A percentile compares a stretch with the other conserved stretches of the same genome.
phyloP scores from a whole-genome alignment of 148 eudicot genomes.

The Cornus suecica region DNA sequence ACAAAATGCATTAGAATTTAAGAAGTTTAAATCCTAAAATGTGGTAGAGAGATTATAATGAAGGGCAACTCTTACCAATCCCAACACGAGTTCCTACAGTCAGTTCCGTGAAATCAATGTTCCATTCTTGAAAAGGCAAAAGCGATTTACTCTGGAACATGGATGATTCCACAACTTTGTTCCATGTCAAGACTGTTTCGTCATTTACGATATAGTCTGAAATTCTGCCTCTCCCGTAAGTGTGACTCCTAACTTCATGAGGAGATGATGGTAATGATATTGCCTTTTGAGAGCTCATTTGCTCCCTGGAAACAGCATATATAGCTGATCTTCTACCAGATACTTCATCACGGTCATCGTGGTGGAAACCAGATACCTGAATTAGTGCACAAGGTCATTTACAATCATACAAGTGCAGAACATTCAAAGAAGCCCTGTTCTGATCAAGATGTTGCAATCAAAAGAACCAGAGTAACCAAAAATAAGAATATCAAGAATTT shows the following conservation, averaged over 20 bases:
- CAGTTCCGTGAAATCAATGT: conserved; percentile 85
- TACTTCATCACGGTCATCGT: conserved; percentile 47
- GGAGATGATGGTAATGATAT: conserved; percentile 95
- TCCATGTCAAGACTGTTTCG: conserved; percentile 76
- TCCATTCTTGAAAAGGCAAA: conserved; percentile 92
- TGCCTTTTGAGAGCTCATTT: conserved; percentile 68
- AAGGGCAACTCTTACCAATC: conserved; percentile 57
- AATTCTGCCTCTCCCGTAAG: conserved; percentile 42
- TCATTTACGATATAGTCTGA: conserved; percentile 38
- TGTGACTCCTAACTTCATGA: conserved; percentile 56
- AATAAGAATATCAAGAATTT: background rate
- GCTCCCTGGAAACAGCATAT: conserved; percentile 53
- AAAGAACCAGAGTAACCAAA: background rate
- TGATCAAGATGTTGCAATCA: background rate
- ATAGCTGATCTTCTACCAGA: conserved; percentile 51
- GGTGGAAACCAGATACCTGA: conserved; percentile 55
- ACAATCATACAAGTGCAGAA: conserved; percentile 6
- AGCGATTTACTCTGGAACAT: conserved; percentile 68
- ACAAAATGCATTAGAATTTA: background rate
- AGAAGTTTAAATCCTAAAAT: background rate
- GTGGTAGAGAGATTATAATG: background rate
- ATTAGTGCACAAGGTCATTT: conserved; percentile 9
- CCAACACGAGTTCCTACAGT: conserved; percentile 98
- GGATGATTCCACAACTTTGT: conserved; percentile 65
- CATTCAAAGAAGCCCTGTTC: background rate